These are phyloP conservation scores for Domatiomyces globalis DNA, from an alignment of 2,329 filamentous ascomycete species.

Conservation along the genomic window DNA sequence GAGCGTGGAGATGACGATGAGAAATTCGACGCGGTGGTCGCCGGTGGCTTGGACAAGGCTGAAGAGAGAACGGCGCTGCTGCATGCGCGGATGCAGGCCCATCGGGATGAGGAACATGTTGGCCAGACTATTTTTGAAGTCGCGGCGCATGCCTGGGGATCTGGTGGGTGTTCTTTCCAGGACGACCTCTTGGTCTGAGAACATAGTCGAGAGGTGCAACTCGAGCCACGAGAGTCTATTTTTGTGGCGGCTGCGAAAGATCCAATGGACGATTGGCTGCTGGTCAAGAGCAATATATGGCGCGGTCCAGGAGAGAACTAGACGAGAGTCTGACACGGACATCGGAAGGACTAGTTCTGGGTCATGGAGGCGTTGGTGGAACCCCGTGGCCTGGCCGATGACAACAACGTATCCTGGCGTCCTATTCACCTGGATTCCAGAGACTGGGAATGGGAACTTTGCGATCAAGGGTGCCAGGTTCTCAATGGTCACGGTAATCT, in stretches of 20 bases:
- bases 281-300: not conserved
- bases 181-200: not conserved
- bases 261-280: not conserved
- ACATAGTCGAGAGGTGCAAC: not conserved
- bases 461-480: not conserved
- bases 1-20: constrained; percentile 19
- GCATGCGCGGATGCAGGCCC: not conserved
- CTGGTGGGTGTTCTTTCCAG: not conserved
- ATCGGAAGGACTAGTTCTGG: not conserved
- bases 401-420: not conserved
- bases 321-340: not conserved
- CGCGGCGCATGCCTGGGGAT: not conserved
- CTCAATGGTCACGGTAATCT: not conserved
- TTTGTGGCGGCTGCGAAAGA: not conserved
- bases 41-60: not conserved
- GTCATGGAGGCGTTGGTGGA: not conserved
- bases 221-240: not conserved
- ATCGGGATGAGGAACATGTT: not conserved
- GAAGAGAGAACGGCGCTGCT: not conserved
- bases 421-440: not conserved
- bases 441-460: not conserved
- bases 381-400: not conserved
- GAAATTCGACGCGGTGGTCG: constrained; percentile 10
- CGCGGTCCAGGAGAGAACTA: not conserved
- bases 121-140: not conserved